Conservation (phyloP, 352 stramenopile genomes). For the Globisporangium echinulatum region DNA sequence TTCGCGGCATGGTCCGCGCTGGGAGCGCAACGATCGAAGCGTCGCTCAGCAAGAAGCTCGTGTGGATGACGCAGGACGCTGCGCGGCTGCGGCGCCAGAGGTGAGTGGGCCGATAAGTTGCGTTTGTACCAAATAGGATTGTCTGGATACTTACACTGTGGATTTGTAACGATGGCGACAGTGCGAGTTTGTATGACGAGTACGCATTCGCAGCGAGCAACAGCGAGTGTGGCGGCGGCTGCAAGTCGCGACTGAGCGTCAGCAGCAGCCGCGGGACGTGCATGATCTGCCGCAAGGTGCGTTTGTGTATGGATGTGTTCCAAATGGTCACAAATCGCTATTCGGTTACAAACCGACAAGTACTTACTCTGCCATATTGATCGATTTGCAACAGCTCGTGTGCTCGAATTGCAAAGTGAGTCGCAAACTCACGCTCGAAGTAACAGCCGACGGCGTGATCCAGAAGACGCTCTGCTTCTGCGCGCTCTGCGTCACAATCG, state of each 20-base stretch:
- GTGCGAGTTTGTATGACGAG: not conserved
- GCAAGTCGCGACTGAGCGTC: conserved; percentile 24
- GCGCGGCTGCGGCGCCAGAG: conserved; percentile 16
- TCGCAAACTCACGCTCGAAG: conserved; percentile 31
- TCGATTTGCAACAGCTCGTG: conserved; percentile 16
- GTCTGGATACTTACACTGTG: not conserved
- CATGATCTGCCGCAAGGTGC: conserved; percentile 32
- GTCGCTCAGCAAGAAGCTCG: conserved; percentile 34
- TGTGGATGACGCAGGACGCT: conserved; percentile 39
- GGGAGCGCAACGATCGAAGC: conserved; percentile 29
- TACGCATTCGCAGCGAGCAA: conserved; percentile 1
- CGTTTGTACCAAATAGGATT: not conserved
- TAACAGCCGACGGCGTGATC: conserved; percentile 14
- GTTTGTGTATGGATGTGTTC: not conserved
- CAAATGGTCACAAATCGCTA: not conserved
- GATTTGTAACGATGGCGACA: not conserved
- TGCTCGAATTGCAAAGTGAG: conserved; percentile 30
- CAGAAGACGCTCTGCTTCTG: conserved; percentile 30
- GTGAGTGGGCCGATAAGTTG: not conserved
- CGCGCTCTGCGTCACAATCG: conserved; percentile 27
- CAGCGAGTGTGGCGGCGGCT: conserved; percentile 26
- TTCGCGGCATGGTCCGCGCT: conserved; percentile 18
- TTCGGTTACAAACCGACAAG: too few relatives aligned
- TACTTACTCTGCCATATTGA: not conserved
- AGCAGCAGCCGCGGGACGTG: conserved; percentile 21